Conservation (phyloP, 2,329 filamentous ascomycete genomes). For the Ceratocystis lukuohia region DNA sequence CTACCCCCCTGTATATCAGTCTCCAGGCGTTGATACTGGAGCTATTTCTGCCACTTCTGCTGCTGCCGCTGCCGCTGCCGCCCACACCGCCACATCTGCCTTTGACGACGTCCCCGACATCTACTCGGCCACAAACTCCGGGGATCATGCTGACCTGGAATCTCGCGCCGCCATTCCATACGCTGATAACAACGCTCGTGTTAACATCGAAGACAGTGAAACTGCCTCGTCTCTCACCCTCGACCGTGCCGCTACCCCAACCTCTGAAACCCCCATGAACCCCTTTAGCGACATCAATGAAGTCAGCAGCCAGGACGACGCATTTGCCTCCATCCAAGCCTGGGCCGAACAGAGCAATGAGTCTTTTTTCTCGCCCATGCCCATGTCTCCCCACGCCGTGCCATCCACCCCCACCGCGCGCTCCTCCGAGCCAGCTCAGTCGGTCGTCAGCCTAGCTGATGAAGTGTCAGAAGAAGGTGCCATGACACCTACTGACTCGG, state of each 20-base stretch:
- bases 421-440: slow-evolving; percentile 34
- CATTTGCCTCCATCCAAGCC: slow-evolving; percentile 49
- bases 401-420: slow-evolving; percentile 27
- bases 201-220: background rate
- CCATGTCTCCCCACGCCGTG: slow-evolving; percentile 31
- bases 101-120: slow-evolving; percentile 41
- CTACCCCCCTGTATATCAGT: slow-evolving; percentile 24
- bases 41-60: background rate
- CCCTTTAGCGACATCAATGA: slow-evolving; percentile 16
- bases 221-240: slow-evolving; percentile 12
- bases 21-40: background rate
- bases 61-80: background rate
- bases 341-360: slow-evolving; percentile 44
- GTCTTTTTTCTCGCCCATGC: slow-evolving; percentile 49
- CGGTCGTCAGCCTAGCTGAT: slow-evolving; percentile 39
- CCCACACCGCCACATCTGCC: slow-evolving; percentile 29
- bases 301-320: slow-evolving; percentile 27
- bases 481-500: slow-evolving; percentile 17
- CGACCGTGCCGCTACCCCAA: slow-evolving; percentile 7
- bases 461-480: slow-evolving; percentile 27
- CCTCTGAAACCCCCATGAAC: slow-evolving; percentile 14
- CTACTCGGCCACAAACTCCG: slow-evolving; percentile 39
- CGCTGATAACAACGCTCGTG: slow-evolving; percentile 27
- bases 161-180: background rate
- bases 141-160: background rate